Base-by-base conservation (phyloP, 805 yeast genomes). In the Saturnispora mendoncae region DNA sequence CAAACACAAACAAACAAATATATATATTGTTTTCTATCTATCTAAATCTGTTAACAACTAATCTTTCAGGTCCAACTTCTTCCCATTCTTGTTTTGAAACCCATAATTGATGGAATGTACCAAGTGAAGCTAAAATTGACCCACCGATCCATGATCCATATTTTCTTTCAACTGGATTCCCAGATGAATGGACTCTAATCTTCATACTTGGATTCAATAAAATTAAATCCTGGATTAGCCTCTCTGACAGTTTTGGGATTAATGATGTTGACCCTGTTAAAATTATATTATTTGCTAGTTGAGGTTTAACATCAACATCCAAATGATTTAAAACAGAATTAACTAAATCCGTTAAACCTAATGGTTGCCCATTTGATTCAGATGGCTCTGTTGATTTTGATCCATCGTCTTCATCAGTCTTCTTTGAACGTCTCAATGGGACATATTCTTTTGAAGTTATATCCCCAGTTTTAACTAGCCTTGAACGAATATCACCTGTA, bases 71-170 rank as follows among this genome's bases (percentile, higher is more conserved):
- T 5, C 97, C 97, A 20, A 78, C 85, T 60, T 88, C 96, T 46
- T 84, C 86, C 52, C 80, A 84, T 60, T 88, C 97, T 49, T 74
- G 76, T 54, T 78, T 80, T 32, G 88, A 82, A 2, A 88, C 95
- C 96, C 96, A 88, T 64, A 84, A 66, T 61, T 88, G 97, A 60
- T 88, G 97, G 69, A 88, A 88, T 2, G 95, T 84, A 26, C 97
- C 97, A 51, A 88, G 69, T 39, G 92, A 80, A 5, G 94, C 78
- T 42, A 88, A 65, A 29, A 88, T 87, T 49, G 90, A 80, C 6
- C 95, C 96, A 34, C 97, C 97, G 38, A 88, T 73, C 95, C 96
- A 88, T 6, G 90, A 69, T 46, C 86, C 83, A 55, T 74, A 81
- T 49, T 76, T 74, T 55, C 96, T 73, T 61, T 88, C 96, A 42